Evolutionary conservation across 768 basidiomycete species (phyloP).

Genomic region (Mycena metata): DNA sequence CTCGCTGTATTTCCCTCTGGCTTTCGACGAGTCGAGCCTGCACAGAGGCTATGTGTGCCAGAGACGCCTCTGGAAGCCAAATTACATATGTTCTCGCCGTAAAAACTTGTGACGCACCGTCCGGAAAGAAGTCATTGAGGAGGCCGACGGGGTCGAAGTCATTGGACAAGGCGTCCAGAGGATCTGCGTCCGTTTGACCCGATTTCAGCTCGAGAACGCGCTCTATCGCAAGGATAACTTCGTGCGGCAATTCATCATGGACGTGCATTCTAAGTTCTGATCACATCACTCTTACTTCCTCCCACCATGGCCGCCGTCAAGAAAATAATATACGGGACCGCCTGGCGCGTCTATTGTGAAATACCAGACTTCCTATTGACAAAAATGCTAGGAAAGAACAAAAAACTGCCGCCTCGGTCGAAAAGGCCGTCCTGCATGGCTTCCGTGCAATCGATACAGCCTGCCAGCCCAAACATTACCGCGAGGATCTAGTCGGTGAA

Average conservation of each 20-base stretch:
- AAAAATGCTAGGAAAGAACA: conserved; percentile 78
- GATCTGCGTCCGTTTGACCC: conserved; percentile 59
- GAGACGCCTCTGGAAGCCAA: conserved; percentile 75
- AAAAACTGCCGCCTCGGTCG: conserved; percentile 74
- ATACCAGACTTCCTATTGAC: conserved; percentile 3
- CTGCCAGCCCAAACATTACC: conserved; percentile 81
- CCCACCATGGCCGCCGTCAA: conserved; percentile 43
- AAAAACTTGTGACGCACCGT: conserved; percentile 64
- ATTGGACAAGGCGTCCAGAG: conserved; percentile 69
- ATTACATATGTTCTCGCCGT: conserved; percentile 25
- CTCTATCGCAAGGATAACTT: conserved; percentile 78
- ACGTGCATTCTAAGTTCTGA: conserved; percentile 11
- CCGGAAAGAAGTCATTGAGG: conserved; percentile 81
- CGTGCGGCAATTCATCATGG: conserved; percentile 70
- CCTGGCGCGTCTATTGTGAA: conserved; percentile 57
- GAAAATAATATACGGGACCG: conserved; percentile 72
- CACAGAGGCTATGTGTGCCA: conserved; percentile 79
- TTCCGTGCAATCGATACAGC: conserved; percentile 90
- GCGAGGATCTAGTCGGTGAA: conserved; percentile 86
- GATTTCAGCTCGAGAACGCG: conserved; percentile 72
- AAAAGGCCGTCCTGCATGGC: conserved; percentile 79
- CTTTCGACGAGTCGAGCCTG: conserved; percentile 77
- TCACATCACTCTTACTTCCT: neutral
- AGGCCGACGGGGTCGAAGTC: conserved; percentile 70
- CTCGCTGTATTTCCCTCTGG: conserved; percentile 76